Evolutionary conservation across 495 filamentous ascomycete species (phyloP).

Genomic region (Penicillium arizonense): DNA sequence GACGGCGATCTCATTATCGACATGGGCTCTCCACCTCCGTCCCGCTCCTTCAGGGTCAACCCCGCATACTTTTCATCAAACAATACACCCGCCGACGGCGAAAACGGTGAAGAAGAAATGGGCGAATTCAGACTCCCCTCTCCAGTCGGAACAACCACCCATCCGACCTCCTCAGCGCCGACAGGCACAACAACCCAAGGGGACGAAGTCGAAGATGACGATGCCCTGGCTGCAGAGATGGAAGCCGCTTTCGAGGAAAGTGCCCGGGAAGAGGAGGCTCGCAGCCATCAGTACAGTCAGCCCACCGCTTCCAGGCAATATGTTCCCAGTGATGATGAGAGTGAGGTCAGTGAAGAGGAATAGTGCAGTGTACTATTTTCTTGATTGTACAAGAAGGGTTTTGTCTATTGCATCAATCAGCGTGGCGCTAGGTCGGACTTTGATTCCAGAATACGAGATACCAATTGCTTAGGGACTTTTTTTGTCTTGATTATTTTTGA

Average conservation of each 20-base stretch:
- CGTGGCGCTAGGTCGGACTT: slow-evolving; percentile 9
- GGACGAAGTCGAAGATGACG: slow-evolving; percentile 39
- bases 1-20: slow-evolving; percentile 51
- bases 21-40: slow-evolving; percentile 47
- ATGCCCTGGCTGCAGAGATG: slow-evolving; percentile 46
- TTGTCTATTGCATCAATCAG: slow-evolving; percentile 10
- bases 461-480: background rate
- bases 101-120: slow-evolving; percentile 40
- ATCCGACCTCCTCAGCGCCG: slow-evolving; percentile 8
- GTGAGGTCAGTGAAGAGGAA: slow-evolving; percentile 51
- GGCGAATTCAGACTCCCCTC: slow-evolving; percentile 42
- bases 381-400: background rate
- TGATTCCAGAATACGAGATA: slow-evolving; percentile 3
- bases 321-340: slow-evolving; percentile 46
- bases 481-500: background rate
- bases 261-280: slow-evolving; percentile 38
- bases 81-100: slow-evolving; percentile 34
- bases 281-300: slow-evolving; percentile 32
- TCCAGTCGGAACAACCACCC: slow-evolving; percentile 27
- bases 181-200: slow-evolving; percentile 10
- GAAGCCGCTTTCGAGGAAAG: slow-evolving; percentile 48
- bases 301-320: slow-evolving; percentile 29
- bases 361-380: slow-evolving; percentile 7
- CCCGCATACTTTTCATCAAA: slow-evolving; percentile 44
- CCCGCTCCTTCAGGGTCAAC: slow-evolving; percentile 37